A percentile compares a stretch with the other conserved stretches of the same genome.
phyloP scores from a whole-genome alignment of 2,329 filamentous ascomycete species.

The Cercospora sesami region DNA sequence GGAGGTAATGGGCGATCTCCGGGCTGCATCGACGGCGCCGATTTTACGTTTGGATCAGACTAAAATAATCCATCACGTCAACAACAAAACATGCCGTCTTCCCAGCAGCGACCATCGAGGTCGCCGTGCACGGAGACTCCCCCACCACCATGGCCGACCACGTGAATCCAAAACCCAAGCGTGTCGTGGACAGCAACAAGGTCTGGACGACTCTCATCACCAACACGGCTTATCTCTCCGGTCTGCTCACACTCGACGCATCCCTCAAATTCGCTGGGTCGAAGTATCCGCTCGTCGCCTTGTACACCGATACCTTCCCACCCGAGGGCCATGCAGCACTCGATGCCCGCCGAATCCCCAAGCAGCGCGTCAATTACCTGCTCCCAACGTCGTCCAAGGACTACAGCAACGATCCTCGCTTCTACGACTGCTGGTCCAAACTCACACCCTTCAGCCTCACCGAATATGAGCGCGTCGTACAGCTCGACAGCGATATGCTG shows the following conservation, averaged over 20 bases:
- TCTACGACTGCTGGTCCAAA: conserved; percentile 90
- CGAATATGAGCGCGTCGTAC: conserved; percentile 76
- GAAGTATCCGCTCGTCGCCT: conserved; percentile 74
- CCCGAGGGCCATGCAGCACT: conserved; percentile 67
- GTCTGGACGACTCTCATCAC: conserved; percentile 90
- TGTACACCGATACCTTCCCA: conserved; percentile 79
- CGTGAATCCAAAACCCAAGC: conserved; percentile 30
- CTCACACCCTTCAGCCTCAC: conserved; percentile 73
- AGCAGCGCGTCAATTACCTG: conserved; percentile 70
- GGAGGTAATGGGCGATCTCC: conserved; percentile 1
- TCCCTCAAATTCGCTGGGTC: conserved; percentile 66
- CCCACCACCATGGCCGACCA: conserved; percentile 22
- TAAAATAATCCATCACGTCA: not conserved
- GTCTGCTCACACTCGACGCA: conserved; percentile 77
- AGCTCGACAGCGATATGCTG: conserved; percentile 87
- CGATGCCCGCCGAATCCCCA: conserved; percentile 65
- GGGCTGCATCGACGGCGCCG: not conserved
- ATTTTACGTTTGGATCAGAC: conserved; percentile 9
- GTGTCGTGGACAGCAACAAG: conserved; percentile 45
- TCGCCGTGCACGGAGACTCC: conserved; percentile 9
- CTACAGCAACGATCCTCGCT: conserved; percentile 75
- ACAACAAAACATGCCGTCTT: conserved; percentile 4
- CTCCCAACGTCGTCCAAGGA: conserved; percentile 65
- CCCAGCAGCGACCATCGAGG: conserved; percentile 18
- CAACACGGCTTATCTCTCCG: conserved; percentile 76